Evolutionary conservation across 2,329 filamentous ascomycete species (phyloP).

Genomic region (Ascochyta rabiei): DNA sequence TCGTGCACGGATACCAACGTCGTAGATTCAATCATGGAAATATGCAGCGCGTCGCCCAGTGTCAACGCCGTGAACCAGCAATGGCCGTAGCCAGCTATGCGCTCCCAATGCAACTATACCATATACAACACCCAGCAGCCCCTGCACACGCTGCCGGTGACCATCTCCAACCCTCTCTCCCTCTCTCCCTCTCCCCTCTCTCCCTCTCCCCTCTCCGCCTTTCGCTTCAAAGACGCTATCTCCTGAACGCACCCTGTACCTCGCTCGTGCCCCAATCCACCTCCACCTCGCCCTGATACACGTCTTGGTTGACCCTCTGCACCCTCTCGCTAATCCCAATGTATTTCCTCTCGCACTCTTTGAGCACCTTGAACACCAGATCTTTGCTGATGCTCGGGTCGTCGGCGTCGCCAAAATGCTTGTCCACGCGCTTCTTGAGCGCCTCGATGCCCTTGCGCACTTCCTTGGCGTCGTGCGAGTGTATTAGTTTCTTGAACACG

Average conservation of each 20-base stretch:
- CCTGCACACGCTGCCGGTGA: not conserved
- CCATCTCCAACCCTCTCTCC: not conserved
- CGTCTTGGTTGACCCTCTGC: slow-evolving; percentile 49
- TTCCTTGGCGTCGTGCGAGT: slow-evolving; percentile 81
- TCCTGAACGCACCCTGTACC: slow-evolving; percentile 39
- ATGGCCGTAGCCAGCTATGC: slow-evolving; percentile 2
- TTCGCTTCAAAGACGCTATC: slow-evolving; percentile 13
- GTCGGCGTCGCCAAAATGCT: slow-evolving; percentile 92
- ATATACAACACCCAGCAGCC: not conserved
- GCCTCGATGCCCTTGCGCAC: slow-evolving; percentile 88
- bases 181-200: not conserved
- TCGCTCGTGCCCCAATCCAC: slow-evolving; percentile 46
- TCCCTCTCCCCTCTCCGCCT: not conserved
- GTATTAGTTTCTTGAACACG: slow-evolving; percentile 84
- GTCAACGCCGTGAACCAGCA: slow-evolving; percentile 4
- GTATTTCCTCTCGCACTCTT: slow-evolving; percentile 65
- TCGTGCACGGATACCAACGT: not conserved
- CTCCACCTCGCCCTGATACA: slow-evolving; percentile 55
- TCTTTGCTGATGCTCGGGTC: slow-evolving; percentile 69
- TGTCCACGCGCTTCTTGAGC: slow-evolving; percentile 89
- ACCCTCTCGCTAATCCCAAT: slow-evolving; percentile 59
- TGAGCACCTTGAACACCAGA: slow-evolving; percentile 64
- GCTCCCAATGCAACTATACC: slow-evolving; percentile 5
- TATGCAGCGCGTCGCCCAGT: not conserved
- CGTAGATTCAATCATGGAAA: not conserved